Evolutionary conservation across 257 asterid species (phyloP), one percentile per base, ranked within the genome.

Genomic region (Salvia hispanica): DNA sequence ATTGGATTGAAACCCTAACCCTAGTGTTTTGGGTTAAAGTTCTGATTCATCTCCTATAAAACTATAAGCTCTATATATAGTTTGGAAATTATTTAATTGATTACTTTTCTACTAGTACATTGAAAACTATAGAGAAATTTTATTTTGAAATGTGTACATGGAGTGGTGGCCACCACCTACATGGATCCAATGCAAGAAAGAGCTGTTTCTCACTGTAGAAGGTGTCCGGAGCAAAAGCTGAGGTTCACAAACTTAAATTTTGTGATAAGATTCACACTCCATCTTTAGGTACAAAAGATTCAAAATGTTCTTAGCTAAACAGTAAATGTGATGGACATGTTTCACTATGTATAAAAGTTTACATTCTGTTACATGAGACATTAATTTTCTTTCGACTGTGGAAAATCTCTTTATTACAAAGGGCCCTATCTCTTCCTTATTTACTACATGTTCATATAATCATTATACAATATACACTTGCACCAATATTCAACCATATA

Each of bases 151-250:
- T 7, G 10, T 39, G 54, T 46, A 55, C 61, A 61, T 48, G 25
- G 21, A 66, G 42, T 33, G 36, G 60, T 53, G 64, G 61, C 44
- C 64, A 72, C 67, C 71, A 9, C 3, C 31, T 8, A 69, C 37
- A 18, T 71, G 75, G 75, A 75, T 63, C 79, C 80, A 73, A 75
- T 72, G 81, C 74, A 79, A 63, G 77, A 52, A 62, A 73, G 56
- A 69, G 51, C 79, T 64, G 78, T 79, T 64, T 4, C 36, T 61
- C 50, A 72, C 84, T 79, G 67, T 75, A 62, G 18, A 46, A 57
- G 68, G 58, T 45, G 75, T 75, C 66, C 57, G 73, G 66, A 51
- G 61, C 72, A 72, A 62, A 56, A 48, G 53, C 66, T 78, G 57
- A 71, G 83, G 71, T 59, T 71, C 77, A 76, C 77, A 66, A 66